A percentile compares a stretch with the other conserved stretches of the same genome.
phyloP scores from a whole-genome alignment of 768 basidiomycete species.

The Boletus reticulatus region DNA sequence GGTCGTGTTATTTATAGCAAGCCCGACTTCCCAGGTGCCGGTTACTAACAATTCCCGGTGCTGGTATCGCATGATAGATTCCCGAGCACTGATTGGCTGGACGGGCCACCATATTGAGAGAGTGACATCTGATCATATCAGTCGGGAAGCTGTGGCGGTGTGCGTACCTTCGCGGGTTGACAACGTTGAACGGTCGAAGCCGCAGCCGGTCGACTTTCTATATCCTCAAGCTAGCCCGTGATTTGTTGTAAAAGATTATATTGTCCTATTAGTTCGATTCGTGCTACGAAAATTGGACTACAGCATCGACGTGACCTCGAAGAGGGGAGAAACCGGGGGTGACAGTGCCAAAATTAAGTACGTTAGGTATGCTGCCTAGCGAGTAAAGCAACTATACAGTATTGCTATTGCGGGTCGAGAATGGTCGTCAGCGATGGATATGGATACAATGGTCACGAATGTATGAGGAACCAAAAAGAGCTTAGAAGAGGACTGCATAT shows the following conservation, averaged over 20 bases:
- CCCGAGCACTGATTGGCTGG: too few species aligned
- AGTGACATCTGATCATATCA: too few species aligned
- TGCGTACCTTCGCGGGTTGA: too few species aligned
- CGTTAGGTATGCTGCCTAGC: constrained; percentile 25
- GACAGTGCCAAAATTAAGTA: constrained; percentile 25
- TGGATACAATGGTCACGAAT: constrained; percentile 29
- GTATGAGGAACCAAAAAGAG: constrained; percentile 2
- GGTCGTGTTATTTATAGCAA: too few species aligned
- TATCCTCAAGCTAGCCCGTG: too few species aligned
- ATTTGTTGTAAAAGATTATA: not conserved
- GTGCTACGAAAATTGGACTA: constrained; percentile 7
- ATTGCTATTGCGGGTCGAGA: constrained; percentile 17
- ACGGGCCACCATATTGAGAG: too few species aligned
- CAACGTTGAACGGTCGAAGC: too few species aligned
- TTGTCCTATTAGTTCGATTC: constrained; percentile 9
- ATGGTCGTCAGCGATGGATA: constrained; percentile 23
- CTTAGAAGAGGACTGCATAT: constrained; percentile 13
- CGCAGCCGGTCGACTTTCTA: too few species aligned
- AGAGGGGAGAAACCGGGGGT: not conserved
- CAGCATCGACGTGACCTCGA: constrained; percentile 1
- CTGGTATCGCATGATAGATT: not conserved
- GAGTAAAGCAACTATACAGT: constrained; percentile 27
- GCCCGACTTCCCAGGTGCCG: constrained; percentile 3
- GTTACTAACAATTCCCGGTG: constrained; percentile 6
- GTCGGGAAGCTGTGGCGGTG: too few species aligned